Evolutionary conservation across 139 green algal genomes (phyloP).

Genomic region (Gonium pectorale): DNA sequence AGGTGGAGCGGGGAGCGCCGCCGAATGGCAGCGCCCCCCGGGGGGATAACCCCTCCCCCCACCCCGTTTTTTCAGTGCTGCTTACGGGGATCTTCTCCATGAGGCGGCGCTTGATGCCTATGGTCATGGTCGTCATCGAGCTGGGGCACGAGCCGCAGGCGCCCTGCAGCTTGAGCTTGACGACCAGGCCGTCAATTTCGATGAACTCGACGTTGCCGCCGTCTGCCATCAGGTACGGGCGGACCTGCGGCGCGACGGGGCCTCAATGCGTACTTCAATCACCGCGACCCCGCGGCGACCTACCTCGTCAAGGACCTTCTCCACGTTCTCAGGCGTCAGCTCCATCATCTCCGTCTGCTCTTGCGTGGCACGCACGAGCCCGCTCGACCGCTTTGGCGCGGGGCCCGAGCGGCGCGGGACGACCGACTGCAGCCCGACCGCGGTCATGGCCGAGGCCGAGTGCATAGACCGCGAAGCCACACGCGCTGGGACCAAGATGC

Average conservation of each 20-base stretch:
- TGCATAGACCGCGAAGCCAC: too few species aligned
- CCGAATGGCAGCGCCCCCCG: too few species aligned
- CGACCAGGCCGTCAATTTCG: constrained; percentile 96
- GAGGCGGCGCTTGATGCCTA: constrained; percentile 97
- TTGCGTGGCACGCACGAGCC: not conserved
- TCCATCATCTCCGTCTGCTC: constrained; percentile 77
- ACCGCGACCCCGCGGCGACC: too few species aligned
- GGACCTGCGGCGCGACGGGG: constrained; percentile 67
- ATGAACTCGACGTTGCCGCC: constrained; percentile 98
- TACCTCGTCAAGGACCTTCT: constrained; percentile 98
- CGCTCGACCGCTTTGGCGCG: too few species aligned
- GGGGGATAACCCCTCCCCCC: too few species aligned
- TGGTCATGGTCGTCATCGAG: constrained; percentile 96
- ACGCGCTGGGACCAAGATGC: too few species aligned
- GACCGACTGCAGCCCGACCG: too few species aligned
- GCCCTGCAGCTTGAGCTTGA: constrained; percentile 91
- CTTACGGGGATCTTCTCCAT: constrained; percentile 94
- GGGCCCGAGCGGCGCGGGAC: too few species aligned
- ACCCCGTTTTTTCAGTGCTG: too few species aligned
- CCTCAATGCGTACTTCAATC: not conserved
- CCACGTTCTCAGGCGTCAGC: constrained; percentile 98
- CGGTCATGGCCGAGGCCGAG: too few species aligned
- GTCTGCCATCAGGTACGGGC: constrained; percentile 98
- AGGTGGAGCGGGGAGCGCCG: too few species aligned
- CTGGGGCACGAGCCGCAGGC: constrained; percentile 96